Evolutionary conservation across 2,329 filamentous ascomycete species (phyloP), one percentile per base, ranked within the genome.

Genomic region (Chaetoscypha palmicola): DNA sequence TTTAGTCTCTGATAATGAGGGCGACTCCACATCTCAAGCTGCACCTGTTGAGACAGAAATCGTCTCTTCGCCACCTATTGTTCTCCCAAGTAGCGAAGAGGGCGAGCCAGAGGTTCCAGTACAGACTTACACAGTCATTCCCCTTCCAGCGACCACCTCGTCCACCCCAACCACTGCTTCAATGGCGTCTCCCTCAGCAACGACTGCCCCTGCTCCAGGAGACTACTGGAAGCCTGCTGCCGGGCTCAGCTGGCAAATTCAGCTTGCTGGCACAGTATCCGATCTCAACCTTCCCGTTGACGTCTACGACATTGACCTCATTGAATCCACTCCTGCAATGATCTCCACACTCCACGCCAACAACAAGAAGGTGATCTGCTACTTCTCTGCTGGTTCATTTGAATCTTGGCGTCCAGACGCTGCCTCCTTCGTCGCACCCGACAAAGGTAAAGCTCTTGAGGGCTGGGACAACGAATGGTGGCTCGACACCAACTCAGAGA

Each of bases 301-400:
- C 46, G 43, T 50, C 7, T 58, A 64, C 59, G 57, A 72, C 53
- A 62, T 68, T 55, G 63, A 63, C 36, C 50, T 56, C n/a, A 49
- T 57, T 7, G 55, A 82, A 59, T 74, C 73, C 41, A 59, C 65
- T 5, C 62, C 65, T 8, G 56, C 61, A 4, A 68, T 64, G 1
- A 73, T 79, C 35, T 46, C 60, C 3, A 58, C 60, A 3, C 63
- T 80, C 11, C 71, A 78, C 31, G 48, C 51, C 2, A 56, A 68
- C 26, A 74, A 71, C 4, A 75, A 75, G 57, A 77, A 74, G 48
- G 74, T 85, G 44, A 79, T 86, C 47, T 87, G 83, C 67, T 87
- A 87, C 64, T 86, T 86, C 65, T 81, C 76, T 39, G 81, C 79
- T 0, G 83, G 83, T 1, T 80, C 76, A 5, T 85, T 74, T 54